phyloP scores from a whole-genome alignment of 345 rosid species.

The Euphorbia peplus region DNA sequence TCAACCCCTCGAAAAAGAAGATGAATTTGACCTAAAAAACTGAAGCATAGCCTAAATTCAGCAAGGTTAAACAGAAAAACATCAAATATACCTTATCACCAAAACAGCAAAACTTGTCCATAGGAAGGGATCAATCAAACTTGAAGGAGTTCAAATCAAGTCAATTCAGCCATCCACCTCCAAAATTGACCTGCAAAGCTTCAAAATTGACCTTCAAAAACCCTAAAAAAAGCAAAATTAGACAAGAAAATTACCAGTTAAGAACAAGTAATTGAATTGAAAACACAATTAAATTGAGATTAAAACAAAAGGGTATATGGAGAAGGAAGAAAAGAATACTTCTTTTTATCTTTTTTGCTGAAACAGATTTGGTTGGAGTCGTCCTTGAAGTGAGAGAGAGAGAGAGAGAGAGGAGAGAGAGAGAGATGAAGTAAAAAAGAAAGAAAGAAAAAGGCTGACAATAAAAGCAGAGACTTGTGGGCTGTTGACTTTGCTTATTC shows the following conservation, averaged over 20 bases:
- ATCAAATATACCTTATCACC: slow-evolving; percentile 5
- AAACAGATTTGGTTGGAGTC: slow-evolving; percentile 18
- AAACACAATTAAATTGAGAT: background rate
- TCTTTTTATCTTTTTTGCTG: background rate
- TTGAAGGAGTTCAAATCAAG: slow-evolving; percentile 23
- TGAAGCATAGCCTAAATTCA: background rate
- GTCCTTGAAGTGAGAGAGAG: slow-evolving; percentile 8
- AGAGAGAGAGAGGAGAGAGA: background rate
- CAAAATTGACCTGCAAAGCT: slow-evolving; percentile 4
- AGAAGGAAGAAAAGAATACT: slow-evolving; percentile 10
- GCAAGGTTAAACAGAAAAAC: too few species aligned
- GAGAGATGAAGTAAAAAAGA: background rate
- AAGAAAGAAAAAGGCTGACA: slow-evolving; percentile 23
- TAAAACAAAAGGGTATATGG: background rate
- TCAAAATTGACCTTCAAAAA: slow-evolving; percentile 1
- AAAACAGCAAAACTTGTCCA: slow-evolving; percentile 47
- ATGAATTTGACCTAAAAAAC: slow-evolving; percentile 1
- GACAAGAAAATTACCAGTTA: slow-evolving; percentile 20
- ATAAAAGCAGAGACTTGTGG: slow-evolving; percentile 20
- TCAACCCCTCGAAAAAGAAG: slow-evolving; percentile 13
- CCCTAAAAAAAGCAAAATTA: background rate
- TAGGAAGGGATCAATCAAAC: slow-evolving; percentile 18
- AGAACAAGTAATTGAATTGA: slow-evolving; percentile 26
- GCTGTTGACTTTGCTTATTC: slow-evolving; percentile 38
- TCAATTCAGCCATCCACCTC: slow-evolving; percentile 25